phyloP scores from a whole-genome alignment of 441 rosid species.

The Capsella rubella region DNA sequence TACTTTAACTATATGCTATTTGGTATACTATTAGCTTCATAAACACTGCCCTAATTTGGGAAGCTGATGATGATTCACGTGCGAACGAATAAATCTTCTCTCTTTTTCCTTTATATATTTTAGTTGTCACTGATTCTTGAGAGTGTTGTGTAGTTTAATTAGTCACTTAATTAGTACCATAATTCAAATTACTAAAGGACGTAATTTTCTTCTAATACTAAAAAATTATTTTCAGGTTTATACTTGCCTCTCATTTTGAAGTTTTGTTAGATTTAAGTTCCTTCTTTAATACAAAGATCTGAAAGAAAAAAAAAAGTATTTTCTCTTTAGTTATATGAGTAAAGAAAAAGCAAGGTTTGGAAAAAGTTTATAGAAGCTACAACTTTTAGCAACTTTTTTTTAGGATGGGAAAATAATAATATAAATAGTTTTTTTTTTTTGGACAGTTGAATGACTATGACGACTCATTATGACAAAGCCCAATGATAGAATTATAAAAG shows the following conservation, averaged over 20 bases:
- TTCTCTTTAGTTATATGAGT: conserved; percentile 16
- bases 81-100: conserved; percentile 16
- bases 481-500: conserved; percentile 35
- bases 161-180: not conserved
- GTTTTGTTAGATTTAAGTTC: not conserved
- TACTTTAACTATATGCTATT: conserved; percentile 17
- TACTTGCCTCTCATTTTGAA: too few species aligned
- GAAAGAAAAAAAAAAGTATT: not conserved
- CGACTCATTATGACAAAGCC: conserved; percentile 48
- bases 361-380: conserved; percentile 43
- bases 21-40: conserved; percentile 18
- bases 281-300: not conserved
- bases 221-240: too few species aligned
- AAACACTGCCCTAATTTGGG: conserved; percentile 37
- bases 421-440: conserved; percentile 14
- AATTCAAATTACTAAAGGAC: not conserved
- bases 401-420: not conserved
- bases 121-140: not conserved
- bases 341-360: conserved; percentile 35
- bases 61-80: conserved; percentile 41
- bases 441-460: conserved; percentile 52
- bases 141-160: not conserved
- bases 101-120: not conserved
- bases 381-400: conserved; percentile 41
- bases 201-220: too few species aligned